Conservation (phyloP, 129 eudicot species). For the Daucus carota region DNA sequence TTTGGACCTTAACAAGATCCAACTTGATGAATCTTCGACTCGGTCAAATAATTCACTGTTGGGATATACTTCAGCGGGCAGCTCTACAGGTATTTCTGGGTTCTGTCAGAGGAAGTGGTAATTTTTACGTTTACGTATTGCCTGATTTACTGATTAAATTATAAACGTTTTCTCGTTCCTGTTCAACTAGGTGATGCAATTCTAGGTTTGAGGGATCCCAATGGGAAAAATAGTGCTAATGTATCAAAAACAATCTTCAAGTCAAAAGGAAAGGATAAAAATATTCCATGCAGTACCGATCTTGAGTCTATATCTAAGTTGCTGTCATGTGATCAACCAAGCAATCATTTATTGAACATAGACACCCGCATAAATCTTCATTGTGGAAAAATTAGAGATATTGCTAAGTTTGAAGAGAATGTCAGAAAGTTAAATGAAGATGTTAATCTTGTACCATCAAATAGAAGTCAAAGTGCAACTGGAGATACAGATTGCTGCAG, state of each 20-base stretch:
- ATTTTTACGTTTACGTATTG: background rate
- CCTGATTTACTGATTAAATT: constrained; percentile 9
- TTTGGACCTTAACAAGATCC: constrained; percentile 59
- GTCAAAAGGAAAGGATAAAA: background rate
- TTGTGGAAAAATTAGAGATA: background rate
- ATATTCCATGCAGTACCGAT: constrained; percentile 21
- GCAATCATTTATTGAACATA: background rate
- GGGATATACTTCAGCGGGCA: constrained; percentile 19
- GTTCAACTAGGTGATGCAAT: constrained; percentile 12
- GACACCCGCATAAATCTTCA: background rate
- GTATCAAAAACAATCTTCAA: background rate
- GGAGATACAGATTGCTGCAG: constrained; percentile 11
- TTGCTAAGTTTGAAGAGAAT: background rate
- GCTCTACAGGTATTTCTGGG: constrained; percentile 18
- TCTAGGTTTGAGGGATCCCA: background rate
- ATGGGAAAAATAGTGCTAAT: constrained; percentile 8
- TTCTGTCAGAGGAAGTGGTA: constrained; percentile 12
- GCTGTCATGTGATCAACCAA: constrained; percentile 17
- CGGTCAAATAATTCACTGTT: constrained; percentile 18
- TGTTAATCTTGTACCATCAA: background rate
- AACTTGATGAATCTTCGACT: constrained; percentile 34
- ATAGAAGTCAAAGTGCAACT: background rate
- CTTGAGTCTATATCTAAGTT: constrained; percentile 37
- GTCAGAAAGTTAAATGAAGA: constrained; percentile 5
- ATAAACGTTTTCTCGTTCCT: background rate